Base-by-base conservation (phyloP, 306 rosid species). In the Aeschynomene evenia region DNA sequence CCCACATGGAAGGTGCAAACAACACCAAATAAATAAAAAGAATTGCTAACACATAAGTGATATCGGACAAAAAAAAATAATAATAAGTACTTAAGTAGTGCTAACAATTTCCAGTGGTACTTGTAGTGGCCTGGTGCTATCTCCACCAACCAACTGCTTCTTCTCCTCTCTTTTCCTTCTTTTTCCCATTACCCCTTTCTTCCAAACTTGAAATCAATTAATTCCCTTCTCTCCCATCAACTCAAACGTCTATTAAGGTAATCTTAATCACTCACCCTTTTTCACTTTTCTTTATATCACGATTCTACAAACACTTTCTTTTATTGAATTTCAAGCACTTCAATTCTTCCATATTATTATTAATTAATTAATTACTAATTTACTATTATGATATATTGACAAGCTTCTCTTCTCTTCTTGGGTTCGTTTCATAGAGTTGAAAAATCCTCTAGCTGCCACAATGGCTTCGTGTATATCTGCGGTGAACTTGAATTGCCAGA, bases 391-490 rank as follows among this genome's bases (percentile, higher is more conserved):
- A 40, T 11, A 53, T 22, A 12, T 15, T 68, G 9, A 51, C 49
- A 29, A 6, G 13, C 18, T 18, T 2, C 36, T 53, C 16, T 37
- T 51, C 33, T 24, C 7, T 31, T 1, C 34, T 71, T 75, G 79
- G 56, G 31, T 3, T 9, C 21, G 34, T 22, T 29, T 31, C 37
- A 37, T 73, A 34, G 39, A 36, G 18, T 24, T 68, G 51, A 51
- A 23, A 21, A 23, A 21, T 62, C 4, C 21, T 65, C 2, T 7
- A 79, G 52, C 31, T n/a, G n/a, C n/a, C n/a, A 46, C 70, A 73
- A 91, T 93, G 98, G 78, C 87, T 18, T 72, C 60, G 20, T 88
- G 78, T 61, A 79, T 86, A 34, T 86, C 93, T 33, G 79, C 87
- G 15, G 76, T 82, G 26, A 85, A 83, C 79, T 68, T 85, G 73